Percentiles rank a stretch among this genome's conserved stretches.
Evolutionary conservation across 208 protist species (phyloP).

Genomic region (Phytomonas francai): DNA sequence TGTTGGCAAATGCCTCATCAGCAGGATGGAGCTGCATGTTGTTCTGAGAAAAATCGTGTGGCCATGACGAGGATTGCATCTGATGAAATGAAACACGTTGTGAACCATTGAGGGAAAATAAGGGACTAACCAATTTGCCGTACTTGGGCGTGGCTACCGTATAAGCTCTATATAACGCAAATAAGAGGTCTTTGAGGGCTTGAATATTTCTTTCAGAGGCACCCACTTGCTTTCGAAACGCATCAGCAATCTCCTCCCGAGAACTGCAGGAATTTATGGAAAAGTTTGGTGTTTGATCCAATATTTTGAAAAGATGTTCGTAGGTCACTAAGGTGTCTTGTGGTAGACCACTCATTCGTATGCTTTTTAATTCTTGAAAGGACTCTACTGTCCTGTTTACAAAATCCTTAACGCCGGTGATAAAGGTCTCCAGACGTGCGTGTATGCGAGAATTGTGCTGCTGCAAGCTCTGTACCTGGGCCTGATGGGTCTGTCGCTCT

Average conservation of each 20-base stretch:
- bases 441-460: conserved; percentile 52
- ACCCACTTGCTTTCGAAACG: not conserved
- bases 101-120: not conserved
- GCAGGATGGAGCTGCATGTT: not conserved
- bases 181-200: not conserved
- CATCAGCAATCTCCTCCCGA: not conserved
- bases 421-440: conserved; percentile 35
- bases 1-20: not conserved
- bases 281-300: not conserved
- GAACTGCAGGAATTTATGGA: not conserved
- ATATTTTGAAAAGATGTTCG: not conserved
- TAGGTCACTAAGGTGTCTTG: not conserved
- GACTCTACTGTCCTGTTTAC: not conserved
- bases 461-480: conserved; percentile 64
- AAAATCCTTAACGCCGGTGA: conserved; percentile 22
- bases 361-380: not conserved
- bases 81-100: not conserved
- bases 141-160: not conserved
- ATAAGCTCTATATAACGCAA: not conserved
- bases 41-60: not conserved
- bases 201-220: not conserved
- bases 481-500: conserved; percentile 42
- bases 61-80: not conserved
- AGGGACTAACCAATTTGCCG: not conserved
- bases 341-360: conserved; percentile 1